Base-by-base conservation (phyloP, 192 early-diverging fungal genomes). In the Coemansia sp. region DNA sequence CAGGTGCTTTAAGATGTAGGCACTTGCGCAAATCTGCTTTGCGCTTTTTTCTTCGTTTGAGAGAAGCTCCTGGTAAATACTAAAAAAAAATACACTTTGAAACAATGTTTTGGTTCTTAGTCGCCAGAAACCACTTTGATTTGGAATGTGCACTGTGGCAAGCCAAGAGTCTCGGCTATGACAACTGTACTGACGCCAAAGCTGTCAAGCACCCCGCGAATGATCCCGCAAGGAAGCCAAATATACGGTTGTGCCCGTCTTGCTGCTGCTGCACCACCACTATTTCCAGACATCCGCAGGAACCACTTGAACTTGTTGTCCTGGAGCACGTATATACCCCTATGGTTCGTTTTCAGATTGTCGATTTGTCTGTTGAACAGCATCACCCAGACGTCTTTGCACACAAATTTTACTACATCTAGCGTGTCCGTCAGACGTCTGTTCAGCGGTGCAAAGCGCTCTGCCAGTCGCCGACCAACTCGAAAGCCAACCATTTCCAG, bases 281-380 rank as follows among this genome's bases (percentile, higher is more conserved):
- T 87, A 71, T 94, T 91, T 39, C 90, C 88, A 0, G 96, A 92
- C 95, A 99, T 95, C 62, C 91, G 87, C 66, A 88, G 68, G 62
- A 99, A 94, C 97, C 97, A 98, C 55, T 92, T 85, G 70, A 99
- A 99, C 72, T 89, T 92, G 84, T 94, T 98, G 84, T 99, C 98
- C 68, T 98, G 96, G 20, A 99, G 86, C 41, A 98, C 95, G 77
- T 97, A 99, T 2, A 97, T 92, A 18, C 98, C 98, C 39, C 94
- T 81, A 68, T 98, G 98, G 79, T 99, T 99, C 11, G 98, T 98
- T 77, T 99, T 99, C 12, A 99, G 84, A 67, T 98, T 98, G 70
- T 99, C 98, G 41, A 99, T 89, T 73, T 99, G 96, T 63, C 98
- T 95, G 74, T 95, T 94, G 73, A 98, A 99, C 51, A 96, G 76